These are phyloP conservation scores for Termitomyces titanicus DNA, from an alignment of 768 basidiomycete genomes.

Conservation along the genomic window DNA sequence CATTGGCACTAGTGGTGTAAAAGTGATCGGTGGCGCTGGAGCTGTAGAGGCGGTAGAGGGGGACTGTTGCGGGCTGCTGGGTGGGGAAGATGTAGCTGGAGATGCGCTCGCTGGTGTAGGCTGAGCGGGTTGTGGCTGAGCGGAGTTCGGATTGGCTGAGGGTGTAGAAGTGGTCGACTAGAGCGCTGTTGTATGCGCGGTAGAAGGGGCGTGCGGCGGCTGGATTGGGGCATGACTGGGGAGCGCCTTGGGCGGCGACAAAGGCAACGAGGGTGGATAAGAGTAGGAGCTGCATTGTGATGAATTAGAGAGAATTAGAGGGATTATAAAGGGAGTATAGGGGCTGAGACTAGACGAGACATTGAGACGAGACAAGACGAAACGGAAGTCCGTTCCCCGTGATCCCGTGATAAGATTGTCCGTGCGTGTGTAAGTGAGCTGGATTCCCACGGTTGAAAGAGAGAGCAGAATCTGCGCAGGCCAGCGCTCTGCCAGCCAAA, in stretches of 20 bases:
- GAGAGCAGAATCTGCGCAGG: not conserved
- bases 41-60: constrained; percentile 21
- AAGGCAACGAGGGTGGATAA: not conserved
- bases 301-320: not conserved
- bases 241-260: not conserved
- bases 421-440: constrained; percentile 11
- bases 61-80: constrained; percentile 8
- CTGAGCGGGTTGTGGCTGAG: constrained; percentile 1
- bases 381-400: too few relatives aligned
- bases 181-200: not conserved
- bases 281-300: constrained; percentile 8
- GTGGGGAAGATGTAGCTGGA: constrained; percentile 12
- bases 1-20: constrained; percentile 17
- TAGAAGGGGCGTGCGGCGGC: constrained; percentile 3
- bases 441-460: constrained; percentile 10
- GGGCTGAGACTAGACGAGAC: too few relatives aligned
- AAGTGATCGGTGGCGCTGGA: constrained; percentile 14
- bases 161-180: constrained; percentile 16
- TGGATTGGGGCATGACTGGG: not conserved
- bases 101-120: constrained; percentile 7
- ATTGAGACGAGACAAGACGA: too few relatives aligned
- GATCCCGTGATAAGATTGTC: constrained; percentile 10
- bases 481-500: constrained; percentile 6
- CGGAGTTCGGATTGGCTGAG: constrained; percentile 1
- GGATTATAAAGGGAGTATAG: too few relatives aligned